Evolutionary conservation across 257 asterid genomes (phyloP), one percentile per base, ranked within the genome.

Genomic region (Pogostemon cablin): DNA sequence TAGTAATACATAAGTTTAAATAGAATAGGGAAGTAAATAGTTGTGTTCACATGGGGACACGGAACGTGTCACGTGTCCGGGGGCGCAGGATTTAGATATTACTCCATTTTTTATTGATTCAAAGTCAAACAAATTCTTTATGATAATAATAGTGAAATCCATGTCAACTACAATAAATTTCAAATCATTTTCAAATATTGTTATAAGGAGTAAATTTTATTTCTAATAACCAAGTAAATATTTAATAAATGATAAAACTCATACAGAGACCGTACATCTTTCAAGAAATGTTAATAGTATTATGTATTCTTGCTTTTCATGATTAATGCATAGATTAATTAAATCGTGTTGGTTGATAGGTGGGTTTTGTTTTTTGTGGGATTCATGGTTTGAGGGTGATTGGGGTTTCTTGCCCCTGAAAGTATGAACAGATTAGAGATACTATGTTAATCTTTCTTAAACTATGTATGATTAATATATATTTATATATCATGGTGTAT

Each of bases 331-430:
- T 73, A 71, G 58, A 62, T 77, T 77, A 62, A 75, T 25, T 25
- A 25, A 25, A 25, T 77, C 55, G 75, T 79, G 66, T 50, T 72
- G 62, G 50, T 78, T 65, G 53, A 40, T 76, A 77, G 73, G 80
- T 75, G 79, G 82, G 69, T 66, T 60, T 62, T 53, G 65, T 20
- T 61, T 76, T 59, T 50, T 50, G 61, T 66, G 72, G 72, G 73
- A 76, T 79, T 79, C 83, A 68, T 75, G 83, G 73, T 75, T 82
- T 68, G 46, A 72, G 78, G 79, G 80, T 54, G 58, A 75, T 62
- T 78, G 81, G 80, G 65, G 75, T 77, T 69, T 79, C 58, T 67
- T 88, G 91, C 95, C 75, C 74, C 83, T 62, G 73, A 88, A 85
- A 88, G 88, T 77, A 63, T 63, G 72, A 86, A 88, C 95, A 82